Evolutionary conservation across 1,284 basidiomycete genomes (phyloP), one percentile per base, ranked within the genome.

Genomic region (Ceratobasidium papillatum): DNA sequence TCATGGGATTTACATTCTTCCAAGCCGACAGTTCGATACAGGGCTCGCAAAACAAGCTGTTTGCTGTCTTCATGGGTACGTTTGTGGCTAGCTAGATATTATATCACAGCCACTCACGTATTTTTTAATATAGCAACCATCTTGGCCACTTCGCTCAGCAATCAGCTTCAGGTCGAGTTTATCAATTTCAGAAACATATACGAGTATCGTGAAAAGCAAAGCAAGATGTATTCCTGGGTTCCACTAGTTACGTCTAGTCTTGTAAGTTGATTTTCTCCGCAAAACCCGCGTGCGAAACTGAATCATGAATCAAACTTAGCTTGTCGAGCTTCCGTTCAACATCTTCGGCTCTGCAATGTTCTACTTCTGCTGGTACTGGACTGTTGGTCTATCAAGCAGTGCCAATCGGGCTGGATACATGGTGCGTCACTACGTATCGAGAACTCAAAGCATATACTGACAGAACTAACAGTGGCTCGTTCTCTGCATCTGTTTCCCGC

Each of bases 21-120:
- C 84, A 90, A 75, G 83, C 91, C 1, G 87, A 89, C 74, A 84
- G 88, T 69, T 86, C 87, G 2, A 86, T 90, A 64, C 88, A 90
- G 77, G 94, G 93, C 59, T 89, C 91, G 0, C 93, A 95, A 81
- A 93, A 94, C 82, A 93, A 94, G 81, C 87, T 95, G 52, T 95
- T 95, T 80, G 80, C 81, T 25, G 80, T 81, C 59, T 84, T 84
- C 78, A 84, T 83, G 82, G 80, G 87, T 84, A 68, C 68, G 82
- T 80, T 1, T 17, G n/a, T 5, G 51, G 27, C 34, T n/a, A 34
- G n/a, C 52, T 32, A 4, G 25, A 8, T 36, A 1, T 5, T 36
- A 17, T 34, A 8, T 4, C 27, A 73, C 47, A 22, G 52, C 4
- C 56, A 56, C 30, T 36, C 34, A 27, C 1, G 66, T 86, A 83